Base-by-base conservation (phyloP, 2,329 filamentous ascomycete species). In the Venturia carpophila region DNA sequence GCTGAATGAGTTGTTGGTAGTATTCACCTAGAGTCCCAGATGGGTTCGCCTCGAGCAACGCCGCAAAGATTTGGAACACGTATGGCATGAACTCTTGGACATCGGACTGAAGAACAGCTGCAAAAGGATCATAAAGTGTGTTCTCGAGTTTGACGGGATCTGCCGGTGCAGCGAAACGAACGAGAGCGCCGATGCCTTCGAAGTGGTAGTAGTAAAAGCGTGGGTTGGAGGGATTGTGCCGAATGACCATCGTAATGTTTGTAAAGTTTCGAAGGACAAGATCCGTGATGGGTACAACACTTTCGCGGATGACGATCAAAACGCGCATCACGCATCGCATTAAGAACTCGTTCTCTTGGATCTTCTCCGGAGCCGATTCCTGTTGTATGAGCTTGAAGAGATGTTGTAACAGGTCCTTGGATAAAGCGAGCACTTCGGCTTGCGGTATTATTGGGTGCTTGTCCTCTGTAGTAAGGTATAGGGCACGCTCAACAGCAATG, bases 311-410 rank as follows among this genome's bases (percentile, higher is more conserved):
- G 68, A 97, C 92, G 69, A 99, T 92, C 67, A 99, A 81, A 15
- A 99, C 93, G 71, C 94, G 86, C 94, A 99, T 99, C 65, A 97
- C 91, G 72, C 94, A 99, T 71, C 92, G 90, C 92, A 99, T 97
- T 72, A 99, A 76, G 75, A 97, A 99, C 74, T 99, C 94, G 73
- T 99, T 99, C 77, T 99, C 94, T 73, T 99, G 94, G 67, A 99
- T 87, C 81, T 97, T 99, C 69, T 93, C 86, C 0, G 95, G 89
- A 13, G 89, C 88, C 4, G 83, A 82, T 70, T 96, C 89, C 73
- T 89, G 91, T 73, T 95, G 90, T 69, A 99, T 91, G 63, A 99
- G 82, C 68, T 88, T 87, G 82, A 99, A 97, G 15, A 99, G 82
- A 72, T 97, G 93, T 64, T 91, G 84, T 24, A 97, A 80, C 1